A percentile compares a stretch with the other conserved stretches of the same genome.
These are phyloP conservation scores for Aurifilum marmelostoma DNA, from an alignment of 2,329 filamentous ascomycete genomes.

Conservation along the genomic window DNA sequence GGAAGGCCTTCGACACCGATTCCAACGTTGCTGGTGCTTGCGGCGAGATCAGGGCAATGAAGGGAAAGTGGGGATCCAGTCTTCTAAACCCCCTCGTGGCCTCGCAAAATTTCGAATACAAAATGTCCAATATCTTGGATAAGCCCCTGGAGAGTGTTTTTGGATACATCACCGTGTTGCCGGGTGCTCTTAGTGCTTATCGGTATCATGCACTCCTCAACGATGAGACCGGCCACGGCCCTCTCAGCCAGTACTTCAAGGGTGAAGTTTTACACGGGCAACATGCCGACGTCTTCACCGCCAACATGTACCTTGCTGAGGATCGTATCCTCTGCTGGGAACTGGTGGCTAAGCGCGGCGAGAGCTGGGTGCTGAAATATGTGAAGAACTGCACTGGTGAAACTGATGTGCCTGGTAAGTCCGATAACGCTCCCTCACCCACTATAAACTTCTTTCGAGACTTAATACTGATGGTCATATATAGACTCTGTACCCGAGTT, in stretches of 20 bases:
- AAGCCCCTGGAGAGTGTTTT: conserved; percentile 97
- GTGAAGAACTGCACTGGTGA: conserved; percentile 96
- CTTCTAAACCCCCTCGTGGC: conserved; percentile 93
- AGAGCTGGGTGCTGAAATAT: conserved; percentile 97
- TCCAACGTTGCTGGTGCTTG: conserved; percentile 97
- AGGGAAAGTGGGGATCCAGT: conserved; percentile 80
- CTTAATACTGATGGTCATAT: conserved; percentile 34
- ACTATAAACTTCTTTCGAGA: neutral
- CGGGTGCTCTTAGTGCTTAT: conserved; percentile 92
- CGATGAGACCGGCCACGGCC: conserved; percentile 92
- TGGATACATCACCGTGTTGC: conserved; percentile 96
- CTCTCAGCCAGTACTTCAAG: conserved; percentile 98
- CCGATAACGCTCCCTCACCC: conserved; percentile 11
- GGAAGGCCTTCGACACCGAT: conserved; percentile 98
- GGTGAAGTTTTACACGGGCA: conserved; percentile 95
- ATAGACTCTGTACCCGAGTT: conserved; percentile 91
- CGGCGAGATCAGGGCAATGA: conserved; percentile 96
- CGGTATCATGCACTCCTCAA: conserved; percentile 96
- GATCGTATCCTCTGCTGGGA: conserved; percentile 94
- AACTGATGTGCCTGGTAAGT: conserved; percentile 87
- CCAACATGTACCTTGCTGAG: conserved; percentile 93
- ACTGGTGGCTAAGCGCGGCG: conserved; percentile 89
- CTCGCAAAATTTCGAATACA: conserved; percentile 99
- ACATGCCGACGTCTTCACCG: conserved; percentile 95
- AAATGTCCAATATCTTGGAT: conserved; percentile 98